phyloP scores from a whole-genome alignment of 768 basidiomycete species.

The Gyrodon lividus region DNA sequence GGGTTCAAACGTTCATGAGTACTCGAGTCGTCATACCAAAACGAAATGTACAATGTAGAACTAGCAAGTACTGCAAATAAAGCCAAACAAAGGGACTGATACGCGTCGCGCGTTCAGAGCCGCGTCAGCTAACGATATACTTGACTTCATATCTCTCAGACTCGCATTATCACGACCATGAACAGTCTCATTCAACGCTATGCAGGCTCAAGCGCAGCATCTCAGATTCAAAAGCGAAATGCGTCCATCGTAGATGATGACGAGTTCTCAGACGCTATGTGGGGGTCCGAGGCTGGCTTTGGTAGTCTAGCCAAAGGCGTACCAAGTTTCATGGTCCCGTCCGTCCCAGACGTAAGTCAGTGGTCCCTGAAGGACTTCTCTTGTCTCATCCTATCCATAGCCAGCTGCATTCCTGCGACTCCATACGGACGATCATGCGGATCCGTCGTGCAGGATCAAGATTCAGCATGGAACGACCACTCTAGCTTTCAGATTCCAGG shows the following conservation, averaged over 20 bases:
- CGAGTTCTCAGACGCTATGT: conserved; percentile 63
- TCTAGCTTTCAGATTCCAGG: conserved; percentile 93
- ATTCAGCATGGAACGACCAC: conserved; percentile 99
- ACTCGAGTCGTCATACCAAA: too few species aligned
- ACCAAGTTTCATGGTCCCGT: conserved; percentile 70
- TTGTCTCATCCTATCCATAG: conserved; percentile 41
- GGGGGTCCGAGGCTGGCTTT: conserved; percentile 85
- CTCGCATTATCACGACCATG: conserved; percentile 46
- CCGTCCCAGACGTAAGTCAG: conserved; percentile 69
- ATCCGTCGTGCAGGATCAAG: conserved; percentile 94
- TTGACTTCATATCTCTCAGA: not conserved
- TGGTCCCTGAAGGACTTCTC: not conserved
- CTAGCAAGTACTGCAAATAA: conserved; percentile 11
- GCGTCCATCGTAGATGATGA: conserved; percentile 54
- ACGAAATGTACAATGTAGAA: not conserved
- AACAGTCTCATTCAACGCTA: conserved; percentile 68
- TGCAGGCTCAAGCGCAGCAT: conserved; percentile 51
- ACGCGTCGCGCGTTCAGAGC: conserved; percentile 25
- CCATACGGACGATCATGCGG: conserved; percentile 94
- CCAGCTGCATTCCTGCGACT: conserved; percentile 87
- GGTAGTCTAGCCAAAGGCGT: conserved; percentile 70
- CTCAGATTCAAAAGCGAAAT: conserved; percentile 47
- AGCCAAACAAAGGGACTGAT: conserved; percentile 16
- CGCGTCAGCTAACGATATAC: conserved; percentile 31
- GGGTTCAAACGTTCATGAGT: too few species aligned